Percentiles rank a stretch among this genome's conserved stretches.
These are phyloP conservation scores for Fusarium foetens DNA, from an alignment of 2,329 filamentous ascomycete species.

Conservation along the genomic window DNA sequence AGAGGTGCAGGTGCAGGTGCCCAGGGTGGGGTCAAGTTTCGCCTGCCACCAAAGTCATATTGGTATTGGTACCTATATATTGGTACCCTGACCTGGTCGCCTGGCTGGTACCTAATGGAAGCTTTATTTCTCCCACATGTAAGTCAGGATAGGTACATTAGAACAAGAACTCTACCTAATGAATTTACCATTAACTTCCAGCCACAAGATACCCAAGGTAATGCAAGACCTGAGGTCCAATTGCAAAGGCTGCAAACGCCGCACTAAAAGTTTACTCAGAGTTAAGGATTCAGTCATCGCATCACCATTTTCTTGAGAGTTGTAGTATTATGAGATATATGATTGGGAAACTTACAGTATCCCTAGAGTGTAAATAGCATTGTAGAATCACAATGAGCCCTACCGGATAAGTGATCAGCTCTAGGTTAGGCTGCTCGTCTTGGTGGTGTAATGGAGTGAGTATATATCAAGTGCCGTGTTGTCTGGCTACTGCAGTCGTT, in stretches of 20 bases:
- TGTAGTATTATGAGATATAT: background rate
- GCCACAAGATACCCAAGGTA: background rate
- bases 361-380: background rate
- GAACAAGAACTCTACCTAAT: background rate
- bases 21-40: constrained; percentile 6
- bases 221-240: background rate
- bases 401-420: background rate
- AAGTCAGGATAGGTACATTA: background rate
- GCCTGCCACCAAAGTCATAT: background rate
- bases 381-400: background rate
- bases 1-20: constrained; percentile 22
- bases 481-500: background rate
- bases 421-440: background rate
- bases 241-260: background rate
- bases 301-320: background rate
- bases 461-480: background rate
- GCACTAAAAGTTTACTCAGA: background rate
- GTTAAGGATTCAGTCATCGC: background rate
- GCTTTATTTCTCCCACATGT: background rate
- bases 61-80: background rate
- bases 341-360: background rate
- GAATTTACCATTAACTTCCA: background rate
- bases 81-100: background rate
- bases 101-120: background rate
- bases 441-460: background rate